These are phyloP conservation scores for Triticum urartu DNA, from an alignment of 176 grass and related monocot genomes.

Conservation along the genomic window DNA sequence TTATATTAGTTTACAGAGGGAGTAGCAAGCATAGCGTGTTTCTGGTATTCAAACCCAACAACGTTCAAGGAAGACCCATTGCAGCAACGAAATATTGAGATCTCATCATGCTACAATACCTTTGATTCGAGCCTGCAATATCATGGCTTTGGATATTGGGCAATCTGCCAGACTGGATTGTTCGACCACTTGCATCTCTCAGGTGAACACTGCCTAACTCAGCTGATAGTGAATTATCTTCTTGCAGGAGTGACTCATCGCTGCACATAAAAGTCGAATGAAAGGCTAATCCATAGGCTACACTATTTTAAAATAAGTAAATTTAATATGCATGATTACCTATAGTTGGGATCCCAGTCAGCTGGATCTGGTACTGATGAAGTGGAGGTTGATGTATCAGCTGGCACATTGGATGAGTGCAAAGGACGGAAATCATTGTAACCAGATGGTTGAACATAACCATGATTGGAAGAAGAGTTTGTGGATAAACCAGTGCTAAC, in stretches of 20 bases:
- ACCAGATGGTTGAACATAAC: conserved; percentile 51
- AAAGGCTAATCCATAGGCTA: conserved; percentile 8
- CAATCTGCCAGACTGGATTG: conserved; percentile 50
- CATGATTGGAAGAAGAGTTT: conserved; percentile 43
- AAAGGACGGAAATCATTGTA: conserved; percentile 28
- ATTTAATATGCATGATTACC: conserved; percentile 47
- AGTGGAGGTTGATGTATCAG: conserved; percentile 58
- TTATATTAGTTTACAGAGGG: too few species aligned
- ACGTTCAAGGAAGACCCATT: background rate
- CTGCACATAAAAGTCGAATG: conserved; percentile 47
- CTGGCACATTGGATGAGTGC: conserved; percentile 34
- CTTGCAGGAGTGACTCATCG: conserved; percentile 93
- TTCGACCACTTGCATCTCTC: conserved; percentile 40
- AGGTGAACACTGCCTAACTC: conserved; percentile 55
- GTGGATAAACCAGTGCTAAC: conserved; percentile 38
- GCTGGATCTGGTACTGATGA: conserved; percentile 68
- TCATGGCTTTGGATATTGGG: conserved; percentile 52
- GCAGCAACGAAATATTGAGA: conserved; percentile 4
- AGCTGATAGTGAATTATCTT: conserved; percentile 56
- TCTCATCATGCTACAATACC: conserved; percentile 39
- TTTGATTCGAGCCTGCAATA: conserved; percentile 56
- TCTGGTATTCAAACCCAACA: background rate
- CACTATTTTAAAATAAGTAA: conserved; percentile 30
- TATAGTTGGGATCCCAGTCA: conserved; percentile 97
- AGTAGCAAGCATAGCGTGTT: background rate